Base-by-base conservation (phyloP, 805 yeast species). In the Lipomyces chichibuensis region DNA sequence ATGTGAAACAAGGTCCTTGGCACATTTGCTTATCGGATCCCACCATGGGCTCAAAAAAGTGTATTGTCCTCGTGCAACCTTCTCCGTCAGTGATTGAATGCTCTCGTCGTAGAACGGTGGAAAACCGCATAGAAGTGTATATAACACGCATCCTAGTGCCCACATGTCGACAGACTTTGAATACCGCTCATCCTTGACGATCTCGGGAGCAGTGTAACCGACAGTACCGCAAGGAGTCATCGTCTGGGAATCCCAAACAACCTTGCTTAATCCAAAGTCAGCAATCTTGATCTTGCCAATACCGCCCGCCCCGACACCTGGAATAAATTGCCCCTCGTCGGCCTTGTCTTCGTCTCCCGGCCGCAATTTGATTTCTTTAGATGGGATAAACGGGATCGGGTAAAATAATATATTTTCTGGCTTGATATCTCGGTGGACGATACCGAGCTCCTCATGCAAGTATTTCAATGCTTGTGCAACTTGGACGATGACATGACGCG, bases 221-320 rank as follows among this genome's bases (percentile, higher is more conserved):
- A 95, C 97, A 0, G 99, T 95, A 61, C 99, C 99, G 80, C 99
- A 95, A 0, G 99, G 99, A 0, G 99, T 95, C 83, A 92, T 91
- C 27, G 98, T 91, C 73, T 90, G 90, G 59, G 88, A 85, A 74
- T 89, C 91, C 88, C 92, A 89, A 39, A 94, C 87, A 75, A 92
- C 91, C 78, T 95, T 95, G 2, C 97, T 91, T 23, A 95, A 81
- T 0, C 99, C 99, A 79, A 95, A 95, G 78, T 95, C 99, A 0
- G 98, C 98, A 62, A 95, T 81, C 77, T 94, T 94, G 43, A 95
- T 92, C 17, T 80, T 74, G 8, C 98, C 99, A 72, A 95, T 89
- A 14, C 93, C 91, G 63, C 97, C 99, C 58, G 96, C 97, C 43
- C 99, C 99, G 25, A 90, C 80, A 13, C 90, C 90, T 3, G 89